Conservation (phyloP, 148 eudicot genomes). For the Arctostaphylos glauca region DNA sequence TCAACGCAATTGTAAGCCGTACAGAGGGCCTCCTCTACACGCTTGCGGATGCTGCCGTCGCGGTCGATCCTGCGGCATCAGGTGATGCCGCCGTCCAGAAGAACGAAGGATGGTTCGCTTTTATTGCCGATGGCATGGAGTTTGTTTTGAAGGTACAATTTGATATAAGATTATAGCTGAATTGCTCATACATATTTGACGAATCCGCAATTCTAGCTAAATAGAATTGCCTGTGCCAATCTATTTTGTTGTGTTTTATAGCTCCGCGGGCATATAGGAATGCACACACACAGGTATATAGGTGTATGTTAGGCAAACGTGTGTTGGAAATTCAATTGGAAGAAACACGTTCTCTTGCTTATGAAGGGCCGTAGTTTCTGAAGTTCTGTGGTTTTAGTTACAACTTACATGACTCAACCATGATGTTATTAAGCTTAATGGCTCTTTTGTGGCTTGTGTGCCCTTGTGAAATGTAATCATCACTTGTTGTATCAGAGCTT, state of each 20-base stretch:
- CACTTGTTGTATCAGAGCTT: background rate
- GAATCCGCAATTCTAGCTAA: background rate
- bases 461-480: background rate
- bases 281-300: background rate
- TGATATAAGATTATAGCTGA: background rate
- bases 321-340: background rate
- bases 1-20: constrained; percentile 40
- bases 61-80: constrained; percentile 42
- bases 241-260: background rate
- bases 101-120: constrained; percentile 92
- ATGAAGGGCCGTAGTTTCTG: background rate
- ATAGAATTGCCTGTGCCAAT: background rate
- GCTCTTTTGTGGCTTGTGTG: background rate
- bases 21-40: constrained; percentile 81
- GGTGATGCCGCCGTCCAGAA: constrained; percentile 50
- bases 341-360: background rate
- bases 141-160: constrained; percentile 74
- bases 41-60: constrained; percentile 87
- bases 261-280: background rate
- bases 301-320: background rate
- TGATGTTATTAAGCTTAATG: background rate
- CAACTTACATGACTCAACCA: background rate
- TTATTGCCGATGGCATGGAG: constrained; percentile 92
- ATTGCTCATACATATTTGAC: background rate
- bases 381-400: background rate